phyloP scores from a whole-genome alignment of 129 eudicot genomes.

The Flaveria ramosissima region DNA sequence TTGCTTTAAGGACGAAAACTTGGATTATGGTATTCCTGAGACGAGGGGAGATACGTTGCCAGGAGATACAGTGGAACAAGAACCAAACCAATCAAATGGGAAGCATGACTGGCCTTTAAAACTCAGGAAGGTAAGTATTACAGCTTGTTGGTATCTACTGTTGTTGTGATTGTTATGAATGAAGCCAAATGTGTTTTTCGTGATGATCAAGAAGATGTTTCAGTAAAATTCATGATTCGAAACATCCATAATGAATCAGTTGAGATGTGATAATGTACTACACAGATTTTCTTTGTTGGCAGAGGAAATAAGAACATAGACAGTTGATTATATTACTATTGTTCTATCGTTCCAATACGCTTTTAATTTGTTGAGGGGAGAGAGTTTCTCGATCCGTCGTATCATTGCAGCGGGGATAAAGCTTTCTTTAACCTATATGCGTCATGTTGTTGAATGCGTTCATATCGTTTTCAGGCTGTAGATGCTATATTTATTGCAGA shows the following conservation, averaged over 20 bases:
- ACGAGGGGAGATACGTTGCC: background rate
- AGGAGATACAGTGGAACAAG: conserved; percentile 37
- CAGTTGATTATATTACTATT: background rate
- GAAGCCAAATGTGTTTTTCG: conserved; percentile 3
- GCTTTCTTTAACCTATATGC: background rate
- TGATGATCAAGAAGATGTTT: background rate
- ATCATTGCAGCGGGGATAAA: background rate
- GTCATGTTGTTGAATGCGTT: background rate
- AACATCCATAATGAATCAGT: background rate
- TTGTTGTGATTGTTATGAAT: background rate
- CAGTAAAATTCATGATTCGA: background rate
- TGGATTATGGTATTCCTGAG: conserved; percentile 25
- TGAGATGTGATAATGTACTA: background rate
- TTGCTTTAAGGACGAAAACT: conserved; percentile 50
- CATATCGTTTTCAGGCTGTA: conserved; percentile 41
- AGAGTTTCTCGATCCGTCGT: background rate
- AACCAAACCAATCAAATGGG: conserved; percentile 33
- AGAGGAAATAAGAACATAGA: background rate
- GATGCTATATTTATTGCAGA: conserved; percentile 43
- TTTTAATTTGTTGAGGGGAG: conserved; percentile 13
- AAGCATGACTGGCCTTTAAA: conserved; percentile 39
- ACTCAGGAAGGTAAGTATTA: conserved; percentile 40
- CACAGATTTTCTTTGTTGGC: background rate
- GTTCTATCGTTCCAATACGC: background rate
- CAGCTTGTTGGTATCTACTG: background rate